Percentiles rank a stretch among this genome's conserved stretches.
Evolutionary conservation across 2,329 filamentous ascomycete species (phyloP).

Genomic region (Pestalotiopsis sp.): DNA sequence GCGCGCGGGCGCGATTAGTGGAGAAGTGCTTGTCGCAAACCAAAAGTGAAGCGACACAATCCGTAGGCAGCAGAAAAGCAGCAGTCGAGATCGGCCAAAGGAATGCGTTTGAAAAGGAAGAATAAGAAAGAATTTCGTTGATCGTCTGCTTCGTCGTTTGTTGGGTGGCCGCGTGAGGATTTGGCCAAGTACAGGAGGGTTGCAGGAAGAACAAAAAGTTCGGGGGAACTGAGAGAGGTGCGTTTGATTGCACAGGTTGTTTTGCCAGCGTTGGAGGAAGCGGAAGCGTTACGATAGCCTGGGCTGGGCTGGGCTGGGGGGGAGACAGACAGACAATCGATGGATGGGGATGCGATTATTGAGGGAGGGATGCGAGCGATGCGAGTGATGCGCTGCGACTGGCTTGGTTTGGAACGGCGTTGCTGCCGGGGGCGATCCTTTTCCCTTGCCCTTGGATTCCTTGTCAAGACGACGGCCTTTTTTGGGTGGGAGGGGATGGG

Average conservation of each 20-base stretch:
- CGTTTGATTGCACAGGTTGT: slow-evolving; percentile 18
- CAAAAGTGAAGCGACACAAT: slow-evolving; percentile 12
- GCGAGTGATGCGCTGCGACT: slow-evolving; percentile 7
- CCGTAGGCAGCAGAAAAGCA: background rate
- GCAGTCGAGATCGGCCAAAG: slow-evolving; percentile 11
- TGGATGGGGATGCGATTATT: background rate
- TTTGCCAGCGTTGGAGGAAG: slow-evolving; percentile 12
- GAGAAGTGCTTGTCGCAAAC: slow-evolving; percentile 6
- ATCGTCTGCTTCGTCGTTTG: background rate
- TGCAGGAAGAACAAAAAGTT: slow-evolving; percentile 15
- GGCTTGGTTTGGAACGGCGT: background rate
- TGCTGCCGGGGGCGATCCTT: slow-evolving; percentile 11
- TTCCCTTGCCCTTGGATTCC: background rate
- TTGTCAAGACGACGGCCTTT: background rate
- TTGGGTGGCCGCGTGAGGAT: slow-evolving; percentile 11
- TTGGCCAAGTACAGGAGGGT: slow-evolving; percentile 15
- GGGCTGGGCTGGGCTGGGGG: background rate
- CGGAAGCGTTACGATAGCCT: slow-evolving; percentile 17
- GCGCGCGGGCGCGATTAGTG: slow-evolving; percentile 18
- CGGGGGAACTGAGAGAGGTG: slow-evolving; percentile 3
- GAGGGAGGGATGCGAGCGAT: background rate
- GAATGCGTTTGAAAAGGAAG: slow-evolving; percentile 16
- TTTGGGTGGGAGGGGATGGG: background rate
- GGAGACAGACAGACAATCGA: background rate
- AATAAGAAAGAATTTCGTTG: slow-evolving; percentile 1